Percentiles rank a stretch among this genome's conserved stretches.
These are phyloP conservation scores for Aspergillus japonicus DNA, from an alignment of 2,329 filamentous ascomycete genomes.

Conservation along the genomic window DNA sequence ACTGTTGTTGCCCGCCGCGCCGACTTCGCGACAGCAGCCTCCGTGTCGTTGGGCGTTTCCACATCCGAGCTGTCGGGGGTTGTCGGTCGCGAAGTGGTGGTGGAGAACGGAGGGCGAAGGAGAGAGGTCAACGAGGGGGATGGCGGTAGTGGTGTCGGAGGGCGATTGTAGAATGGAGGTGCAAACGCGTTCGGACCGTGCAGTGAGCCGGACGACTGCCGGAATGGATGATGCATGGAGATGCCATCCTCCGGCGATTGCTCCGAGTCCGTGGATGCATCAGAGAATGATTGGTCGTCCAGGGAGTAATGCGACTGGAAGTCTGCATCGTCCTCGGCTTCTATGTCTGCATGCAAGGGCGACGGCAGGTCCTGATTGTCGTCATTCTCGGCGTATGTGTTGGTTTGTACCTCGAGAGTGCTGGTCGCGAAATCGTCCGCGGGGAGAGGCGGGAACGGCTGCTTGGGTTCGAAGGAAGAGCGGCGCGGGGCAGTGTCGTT, in stretches of 20 bases:
- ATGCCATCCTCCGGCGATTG: slow-evolving; percentile 29
- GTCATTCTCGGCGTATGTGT: slow-evolving; percentile 22
- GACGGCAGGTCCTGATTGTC: slow-evolving; percentile 31
- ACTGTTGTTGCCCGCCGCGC: slow-evolving; percentile 63
- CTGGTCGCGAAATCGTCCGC: slow-evolving; percentile 25
- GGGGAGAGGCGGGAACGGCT: slow-evolving; percentile 34
- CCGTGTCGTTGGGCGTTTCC: slow-evolving; percentile 64
- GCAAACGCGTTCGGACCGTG: slow-evolving; percentile 54
- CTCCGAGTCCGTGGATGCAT: slow-evolving; percentile 34
- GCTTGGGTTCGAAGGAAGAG: slow-evolving; percentile 30
- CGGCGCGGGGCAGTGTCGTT: slow-evolving; percentile 9
- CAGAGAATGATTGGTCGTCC: slow-evolving; percentile 39
- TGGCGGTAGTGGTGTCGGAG: slow-evolving; percentile 89
- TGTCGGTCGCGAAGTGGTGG: slow-evolving; percentile 77
- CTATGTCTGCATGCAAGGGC: slow-evolving; percentile 29
- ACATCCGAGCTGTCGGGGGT: slow-evolving; percentile 91
- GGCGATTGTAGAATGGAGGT: slow-evolving; percentile 94
- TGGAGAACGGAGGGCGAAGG: slow-evolving; percentile 67
- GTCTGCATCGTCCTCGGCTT: slow-evolving; percentile 40
- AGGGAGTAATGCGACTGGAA: slow-evolving; percentile 48
- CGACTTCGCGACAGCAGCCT: slow-evolving; percentile 60
- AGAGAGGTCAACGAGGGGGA: slow-evolving; percentile 91
- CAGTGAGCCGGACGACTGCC: slow-evolving; percentile 42
- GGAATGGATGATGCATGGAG: slow-evolving; percentile 38
- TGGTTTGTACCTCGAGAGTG: slow-evolving; percentile 12